Conservation (phyloP, 208 protist species). For the Trichomonas vaginalis region DNA sequence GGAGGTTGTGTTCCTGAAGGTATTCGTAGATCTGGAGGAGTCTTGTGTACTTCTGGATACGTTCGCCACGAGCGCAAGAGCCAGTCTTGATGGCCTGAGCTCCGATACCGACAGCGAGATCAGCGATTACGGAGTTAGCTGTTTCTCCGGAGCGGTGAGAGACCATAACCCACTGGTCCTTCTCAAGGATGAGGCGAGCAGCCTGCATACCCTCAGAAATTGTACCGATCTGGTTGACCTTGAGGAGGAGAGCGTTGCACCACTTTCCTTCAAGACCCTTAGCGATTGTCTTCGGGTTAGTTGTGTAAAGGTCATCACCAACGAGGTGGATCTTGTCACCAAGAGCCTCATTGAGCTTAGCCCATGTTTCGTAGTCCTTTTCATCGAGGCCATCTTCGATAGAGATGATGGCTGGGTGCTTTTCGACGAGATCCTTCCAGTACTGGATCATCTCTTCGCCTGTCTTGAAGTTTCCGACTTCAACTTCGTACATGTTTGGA, state of each 20-base stretch:
- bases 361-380: conserved; percentile 55
- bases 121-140: conserved; percentile 91
- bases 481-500: conserved; percentile 61
- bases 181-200: conserved; percentile 51
- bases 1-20: conserved; percentile 41
- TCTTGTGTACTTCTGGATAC: conserved; percentile 90
- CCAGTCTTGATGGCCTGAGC: conserved; percentile 94
- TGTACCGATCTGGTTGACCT: conserved; percentile 94
- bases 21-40: conserved; percentile 93
- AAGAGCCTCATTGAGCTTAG: conserved; percentile 20
- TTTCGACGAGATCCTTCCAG: conserved; percentile 23
- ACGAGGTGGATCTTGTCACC: conserved; percentile 63
- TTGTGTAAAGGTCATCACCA: conserved; percentile 91
- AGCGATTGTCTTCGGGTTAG: conserved; percentile 80
- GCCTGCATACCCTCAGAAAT: conserved; percentile 84
- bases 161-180: conserved; percentile 63
- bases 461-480: conserved; percentile 6
- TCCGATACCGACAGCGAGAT: conserved; percentile 84
- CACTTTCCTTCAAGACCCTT: conserved; percentile 62
- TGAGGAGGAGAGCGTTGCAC: conserved; percentile 90
- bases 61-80: conserved; percentile 65
- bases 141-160: conserved; percentile 85
- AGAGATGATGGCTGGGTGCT: conserved; percentile 53
- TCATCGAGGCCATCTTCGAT: conserved; percentile 98
- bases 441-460: conserved; percentile 25